phyloP scores from a whole-genome alignment of 176 grass and related monocot genomes.

The Secale cereale region DNA sequence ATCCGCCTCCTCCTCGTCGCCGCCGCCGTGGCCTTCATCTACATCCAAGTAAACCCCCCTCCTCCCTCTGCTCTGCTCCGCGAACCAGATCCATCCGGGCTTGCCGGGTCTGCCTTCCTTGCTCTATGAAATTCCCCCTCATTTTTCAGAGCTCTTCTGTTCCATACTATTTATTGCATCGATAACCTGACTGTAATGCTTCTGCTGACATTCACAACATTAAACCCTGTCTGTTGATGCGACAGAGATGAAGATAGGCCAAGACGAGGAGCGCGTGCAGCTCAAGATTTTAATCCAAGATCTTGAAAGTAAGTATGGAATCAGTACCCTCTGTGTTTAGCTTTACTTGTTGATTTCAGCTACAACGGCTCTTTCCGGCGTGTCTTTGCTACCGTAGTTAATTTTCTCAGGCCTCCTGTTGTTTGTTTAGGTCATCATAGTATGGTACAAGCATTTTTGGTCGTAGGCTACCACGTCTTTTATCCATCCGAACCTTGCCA shows the following conservation, averaged over 20 bases:
- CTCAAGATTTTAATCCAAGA: conserved; percentile 79
- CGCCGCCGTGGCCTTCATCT: conserved; percentile 74
- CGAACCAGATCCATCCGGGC: not conserved
- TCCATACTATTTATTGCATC: too few relatives aligned
- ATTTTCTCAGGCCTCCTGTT: not conserved
- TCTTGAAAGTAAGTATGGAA: conserved; percentile 82
- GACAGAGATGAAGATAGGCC: conserved; percentile 68
- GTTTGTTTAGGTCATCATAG: not conserved
- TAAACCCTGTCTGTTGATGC: conserved; percentile 6
- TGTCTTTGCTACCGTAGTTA: not conserved
- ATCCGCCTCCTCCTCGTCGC: conserved; percentile 68
- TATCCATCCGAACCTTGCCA: not conserved
- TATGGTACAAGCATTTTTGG: not conserved
- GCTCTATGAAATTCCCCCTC: too few relatives aligned
- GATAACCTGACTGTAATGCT: not conserved
- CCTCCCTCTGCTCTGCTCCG: not conserved
- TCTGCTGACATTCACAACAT: conserved; percentile 1
- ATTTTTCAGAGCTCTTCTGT: too few relatives aligned
- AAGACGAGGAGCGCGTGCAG: conserved; percentile 78
- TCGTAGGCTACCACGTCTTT: not conserved
- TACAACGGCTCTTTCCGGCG: not conserved
- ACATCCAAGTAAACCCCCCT: conserved; percentile 53
- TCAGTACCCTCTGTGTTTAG: not conserved
- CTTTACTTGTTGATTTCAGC: conserved; percentile 8
- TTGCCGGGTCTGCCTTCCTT: not conserved